These are phyloP conservation scores for Stevia rebaudiana DNA, from an alignment of 140 eudicot genomes.

Conservation along the genomic window DNA sequence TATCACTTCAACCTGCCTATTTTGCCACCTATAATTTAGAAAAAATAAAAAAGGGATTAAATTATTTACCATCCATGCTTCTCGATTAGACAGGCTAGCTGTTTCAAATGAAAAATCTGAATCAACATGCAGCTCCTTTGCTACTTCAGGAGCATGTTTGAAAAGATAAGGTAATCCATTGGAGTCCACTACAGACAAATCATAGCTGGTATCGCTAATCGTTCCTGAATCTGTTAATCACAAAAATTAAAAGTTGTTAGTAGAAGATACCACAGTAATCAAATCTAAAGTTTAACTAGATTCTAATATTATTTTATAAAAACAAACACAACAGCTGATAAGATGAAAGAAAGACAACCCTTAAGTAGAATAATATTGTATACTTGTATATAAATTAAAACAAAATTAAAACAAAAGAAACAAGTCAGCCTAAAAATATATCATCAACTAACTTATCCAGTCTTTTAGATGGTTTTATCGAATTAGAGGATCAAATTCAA, in stretches of 20 bases:
- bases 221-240: constrained; percentile 50
- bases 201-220: constrained; percentile 58
- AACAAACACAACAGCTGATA: not conserved
- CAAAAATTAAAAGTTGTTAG: constrained; percentile 4
- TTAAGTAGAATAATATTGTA: not conserved
- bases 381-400: not conserved
- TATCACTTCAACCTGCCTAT: not conserved
- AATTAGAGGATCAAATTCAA: not conserved
- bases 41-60: not conserved
- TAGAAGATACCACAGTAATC: not conserved
- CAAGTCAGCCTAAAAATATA: not conserved
- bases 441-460: not conserved
- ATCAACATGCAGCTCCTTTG: constrained; percentile 49
- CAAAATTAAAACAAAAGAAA: too few relatives aligned
- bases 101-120: constrained; percentile 48
- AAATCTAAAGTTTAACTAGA: not conserved
- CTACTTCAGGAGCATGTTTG: constrained; percentile 78
- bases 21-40: not conserved
- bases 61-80: constrained; percentile 70
- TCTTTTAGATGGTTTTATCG: not conserved
- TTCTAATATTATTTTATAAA: not conserved
- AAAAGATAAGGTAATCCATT: constrained; percentile 74
- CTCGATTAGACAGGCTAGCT: constrained; percentile 42
- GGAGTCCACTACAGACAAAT: constrained; percentile 77
- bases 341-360: not conserved